Conservation (phyloP, 306 rosid species). For the Glycine tomentella region DNA sequence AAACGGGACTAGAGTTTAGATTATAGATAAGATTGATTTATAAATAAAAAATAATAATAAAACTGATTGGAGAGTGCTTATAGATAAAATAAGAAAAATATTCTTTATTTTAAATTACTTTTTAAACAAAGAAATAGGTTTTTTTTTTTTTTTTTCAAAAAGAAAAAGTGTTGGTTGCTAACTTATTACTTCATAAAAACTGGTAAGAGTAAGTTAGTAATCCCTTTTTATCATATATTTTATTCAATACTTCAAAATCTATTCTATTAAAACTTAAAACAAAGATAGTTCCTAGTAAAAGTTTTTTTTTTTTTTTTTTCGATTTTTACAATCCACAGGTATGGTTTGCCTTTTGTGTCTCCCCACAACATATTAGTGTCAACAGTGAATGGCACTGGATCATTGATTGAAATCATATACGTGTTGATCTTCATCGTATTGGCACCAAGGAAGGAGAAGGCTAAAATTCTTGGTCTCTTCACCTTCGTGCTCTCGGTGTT, state of each 20-base stretch:
- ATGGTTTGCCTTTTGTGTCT: constrained; percentile 90
- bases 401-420: constrained; percentile 68
- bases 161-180: too few relatives aligned
- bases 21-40: too few relatives aligned
- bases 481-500: constrained; percentile 56
- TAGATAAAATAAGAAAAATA: too few relatives aligned
- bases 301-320: neutral
- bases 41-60: too few relatives aligned
- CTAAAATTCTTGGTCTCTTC: constrained; percentile 64
- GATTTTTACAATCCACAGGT: constrained; percentile 56
- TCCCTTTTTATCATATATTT: too few relatives aligned
- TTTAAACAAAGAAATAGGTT: too few relatives aligned
- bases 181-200: too few relatives aligned
- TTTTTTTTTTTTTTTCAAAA: too few relatives aligned
- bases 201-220: too few relatives aligned
- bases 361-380: constrained; percentile 79
- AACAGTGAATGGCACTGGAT: constrained; percentile 82
- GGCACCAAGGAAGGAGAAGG: constrained; percentile 68
- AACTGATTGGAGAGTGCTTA: too few relatives aligned
- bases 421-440: constrained; percentile 65
- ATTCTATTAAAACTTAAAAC: neutral
- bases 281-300: neutral
- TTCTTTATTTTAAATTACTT: too few relatives aligned
- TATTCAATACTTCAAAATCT: neutral
- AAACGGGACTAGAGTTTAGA: too few relatives aligned